These are phyloP conservation scores for Lepidium sativum DNA, from an alignment of 345 rosid genomes.

Conservation along the genomic window DNA sequence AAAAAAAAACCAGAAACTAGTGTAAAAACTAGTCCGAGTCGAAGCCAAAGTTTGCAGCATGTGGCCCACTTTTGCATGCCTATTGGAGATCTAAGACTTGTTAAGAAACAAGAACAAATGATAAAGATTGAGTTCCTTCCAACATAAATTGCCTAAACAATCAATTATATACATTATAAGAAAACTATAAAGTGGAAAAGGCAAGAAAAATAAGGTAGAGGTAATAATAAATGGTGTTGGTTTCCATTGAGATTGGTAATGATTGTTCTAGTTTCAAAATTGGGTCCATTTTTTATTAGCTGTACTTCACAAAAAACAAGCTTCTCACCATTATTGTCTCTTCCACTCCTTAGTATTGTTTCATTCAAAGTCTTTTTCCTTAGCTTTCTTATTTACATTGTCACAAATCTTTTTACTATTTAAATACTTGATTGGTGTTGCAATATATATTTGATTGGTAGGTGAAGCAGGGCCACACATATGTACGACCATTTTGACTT, in stretches of 20 bases:
- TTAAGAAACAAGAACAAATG: background rate
- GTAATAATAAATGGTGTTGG: background rate
- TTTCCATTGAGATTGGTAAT: slow-evolving; percentile 11
- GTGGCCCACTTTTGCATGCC: background rate
- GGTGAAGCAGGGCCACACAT: background rate
- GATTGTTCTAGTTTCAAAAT: background rate
- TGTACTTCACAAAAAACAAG: slow-evolving; percentile 10
- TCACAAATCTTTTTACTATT: background rate
- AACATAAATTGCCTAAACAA: background rate
- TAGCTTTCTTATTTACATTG: slow-evolving; percentile 8
- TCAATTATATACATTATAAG: background rate
- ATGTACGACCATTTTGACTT: background rate
- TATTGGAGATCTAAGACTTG: background rate
- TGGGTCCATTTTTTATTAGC: slow-evolving; percentile 13
- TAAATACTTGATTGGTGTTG: background rate
- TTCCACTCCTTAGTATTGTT: slow-evolving; percentile 1
- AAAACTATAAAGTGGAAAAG: background rate
- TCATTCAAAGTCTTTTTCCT: slow-evolving; percentile 1
- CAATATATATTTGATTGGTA: background rate
- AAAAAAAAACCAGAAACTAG: no score
- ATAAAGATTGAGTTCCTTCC: background rate
- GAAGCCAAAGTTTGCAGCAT: background rate
- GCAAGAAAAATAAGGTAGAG: background rate
- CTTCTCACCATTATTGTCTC: slow-evolving; percentile 13
- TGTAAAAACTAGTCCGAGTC: no score